Evolutionary conservation across 2,329 filamentous ascomycete genomes (phyloP).

Genomic region (Diplocarpon mali): DNA sequence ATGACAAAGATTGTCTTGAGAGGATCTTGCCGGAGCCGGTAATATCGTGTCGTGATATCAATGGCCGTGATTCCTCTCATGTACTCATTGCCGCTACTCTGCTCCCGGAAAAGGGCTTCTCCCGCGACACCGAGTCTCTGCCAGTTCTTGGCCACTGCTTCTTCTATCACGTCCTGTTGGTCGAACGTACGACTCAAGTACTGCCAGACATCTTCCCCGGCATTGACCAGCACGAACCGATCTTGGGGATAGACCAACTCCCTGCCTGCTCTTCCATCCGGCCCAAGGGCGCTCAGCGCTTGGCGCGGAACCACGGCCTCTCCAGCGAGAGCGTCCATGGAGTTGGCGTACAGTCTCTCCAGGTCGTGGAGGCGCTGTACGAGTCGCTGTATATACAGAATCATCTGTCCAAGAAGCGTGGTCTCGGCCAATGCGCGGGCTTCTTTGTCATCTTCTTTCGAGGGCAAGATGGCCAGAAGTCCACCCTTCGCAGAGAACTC

Average conservation of each 20-base stretch:
- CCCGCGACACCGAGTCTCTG: conserved; percentile 32
- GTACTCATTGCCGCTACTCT: conserved; percentile 14
- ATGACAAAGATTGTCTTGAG: conserved; percentile 41
- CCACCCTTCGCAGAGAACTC: conserved; percentile 46
- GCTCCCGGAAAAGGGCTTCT: conserved; percentile 23
- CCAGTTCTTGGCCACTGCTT: conserved; percentile 32
- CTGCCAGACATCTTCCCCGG: conserved; percentile 39
- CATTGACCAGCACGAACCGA: conserved; percentile 43
- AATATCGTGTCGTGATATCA: conserved; percentile 41
- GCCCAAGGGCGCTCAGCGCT: conserved; percentile 41
- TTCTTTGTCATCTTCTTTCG: conserved; percentile 26
- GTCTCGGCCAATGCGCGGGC: conserved; percentile 36
- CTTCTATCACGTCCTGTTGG: conserved; percentile 23
- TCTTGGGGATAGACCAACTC: conserved; percentile 45
- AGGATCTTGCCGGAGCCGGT: conserved; percentile 34
- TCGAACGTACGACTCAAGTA: conserved; percentile 37
- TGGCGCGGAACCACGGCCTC: conserved; percentile 41
- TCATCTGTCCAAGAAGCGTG: conserved; percentile 45
- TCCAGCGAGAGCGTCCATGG: conserved; percentile 37
- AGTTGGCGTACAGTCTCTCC: conserved; percentile 40
- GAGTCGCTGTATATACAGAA: conserved; percentile 42
- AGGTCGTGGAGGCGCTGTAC: conserved; percentile 45
- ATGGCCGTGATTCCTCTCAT: conserved; percentile 35
- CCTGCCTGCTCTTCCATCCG: conserved; percentile 36
- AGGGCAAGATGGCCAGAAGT: conserved; percentile 42